A percentile compares a stretch with the other conserved stretches of the same genome.
Evolutionary conservation across 2,329 filamentous ascomycete genomes (phyloP).

Genomic region (Colletotrichum chlorophyti): DNA sequence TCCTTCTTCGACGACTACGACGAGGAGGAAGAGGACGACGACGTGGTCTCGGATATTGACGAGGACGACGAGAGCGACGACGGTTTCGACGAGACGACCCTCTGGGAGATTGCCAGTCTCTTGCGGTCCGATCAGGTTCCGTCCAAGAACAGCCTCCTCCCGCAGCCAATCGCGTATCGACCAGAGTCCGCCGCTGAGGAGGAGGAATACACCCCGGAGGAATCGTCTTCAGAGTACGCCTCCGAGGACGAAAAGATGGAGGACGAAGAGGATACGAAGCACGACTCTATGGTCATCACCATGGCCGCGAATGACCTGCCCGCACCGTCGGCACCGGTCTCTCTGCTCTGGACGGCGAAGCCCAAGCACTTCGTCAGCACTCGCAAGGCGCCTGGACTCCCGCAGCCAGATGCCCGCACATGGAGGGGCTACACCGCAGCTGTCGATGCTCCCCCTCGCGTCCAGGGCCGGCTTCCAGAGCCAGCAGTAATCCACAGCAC

Average conservation of each 20-base stretch:
- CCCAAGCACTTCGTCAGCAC: conserved; percentile 5
- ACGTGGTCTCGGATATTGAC: conserved; percentile 42
- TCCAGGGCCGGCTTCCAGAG: conserved; percentile 37
- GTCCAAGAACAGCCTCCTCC: conserved; percentile 58
- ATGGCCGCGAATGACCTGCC: conserved; percentile 35
- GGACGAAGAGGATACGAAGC: conserved; percentile 31
- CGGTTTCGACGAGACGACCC: conserved; percentile 65
- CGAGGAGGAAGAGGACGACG: conserved; percentile 52
- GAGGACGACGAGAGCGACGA: conserved; percentile 51
- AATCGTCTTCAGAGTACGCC: conserved; percentile 32
- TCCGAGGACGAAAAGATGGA: conserved; percentile 34
- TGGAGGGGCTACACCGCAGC: conserved; percentile 44
- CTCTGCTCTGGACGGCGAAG: conserved; percentile 25
- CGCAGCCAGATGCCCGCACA: conserved; percentile 44
- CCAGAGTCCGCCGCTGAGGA: conserved; percentile 34
- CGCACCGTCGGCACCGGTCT: conserved; percentile 11
- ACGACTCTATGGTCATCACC: conserved; percentile 39
- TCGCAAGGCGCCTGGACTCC: conserved; percentile 35
- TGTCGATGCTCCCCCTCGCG: conserved; percentile 34
- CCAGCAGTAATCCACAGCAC: conserved; percentile 42
- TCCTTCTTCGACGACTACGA: conserved; percentile 69
- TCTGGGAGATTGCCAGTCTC: conserved; percentile 70
- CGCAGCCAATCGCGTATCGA: conserved; percentile 33
- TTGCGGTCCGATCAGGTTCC: conserved; percentile 59
- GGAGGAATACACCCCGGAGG: conserved; percentile 42